Base-by-base conservation (phyloP, 108 stramenopile species). In the Stephanodiscus minutulus region DNA sequence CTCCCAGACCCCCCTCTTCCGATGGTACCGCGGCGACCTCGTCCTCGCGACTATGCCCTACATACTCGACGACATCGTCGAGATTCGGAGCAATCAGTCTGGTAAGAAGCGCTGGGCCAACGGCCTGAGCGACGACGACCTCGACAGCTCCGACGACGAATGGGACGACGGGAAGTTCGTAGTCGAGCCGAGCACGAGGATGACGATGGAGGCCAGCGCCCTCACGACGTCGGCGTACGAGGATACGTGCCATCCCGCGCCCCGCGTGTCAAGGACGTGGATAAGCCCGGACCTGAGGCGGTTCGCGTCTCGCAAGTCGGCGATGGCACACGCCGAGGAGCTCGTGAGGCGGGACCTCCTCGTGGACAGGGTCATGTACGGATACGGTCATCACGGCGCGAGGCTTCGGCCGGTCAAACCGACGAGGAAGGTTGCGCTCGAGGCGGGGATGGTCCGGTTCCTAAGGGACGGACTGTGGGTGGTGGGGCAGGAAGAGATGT, bases 381-480 rank as follows among this genome's bases (percentile, higher is more conserved):
- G 94, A 8, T 68, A 83, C 41, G 88, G 88, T 0, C 78, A 78
- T 20, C 76, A 82, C 18, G 91, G 91, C 17, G 77, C 85, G 53
- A 44, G 86, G 44, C 58, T 92, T 20, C 59, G 79, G 36, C 87
- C 86, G 6, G 73, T 80, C 20, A 86, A 85, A 68, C 87, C 89
- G n/a, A 77, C 87, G 11, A 76, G 60, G 39, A 73, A 83, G 64
- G 59, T 36, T 20, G 86, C 86, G 7, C 64, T 95, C 68, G 83
- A 91, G 25, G 90, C 89, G 15, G 94, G 94, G 0, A 83, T 86
- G 64, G 68, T 77, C 36, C 56, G 91, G 12, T 95, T 95, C 77
- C 64, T 83, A 57, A 72, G 90, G 52, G 94, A 95, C 74, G 94
- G 94, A n/a, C 41, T 95, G 3, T 95, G 94, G 94, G 86, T 95